Base-by-base conservation (phyloP, 345 rosid species). In the Gossypioides kirkii region DNA sequence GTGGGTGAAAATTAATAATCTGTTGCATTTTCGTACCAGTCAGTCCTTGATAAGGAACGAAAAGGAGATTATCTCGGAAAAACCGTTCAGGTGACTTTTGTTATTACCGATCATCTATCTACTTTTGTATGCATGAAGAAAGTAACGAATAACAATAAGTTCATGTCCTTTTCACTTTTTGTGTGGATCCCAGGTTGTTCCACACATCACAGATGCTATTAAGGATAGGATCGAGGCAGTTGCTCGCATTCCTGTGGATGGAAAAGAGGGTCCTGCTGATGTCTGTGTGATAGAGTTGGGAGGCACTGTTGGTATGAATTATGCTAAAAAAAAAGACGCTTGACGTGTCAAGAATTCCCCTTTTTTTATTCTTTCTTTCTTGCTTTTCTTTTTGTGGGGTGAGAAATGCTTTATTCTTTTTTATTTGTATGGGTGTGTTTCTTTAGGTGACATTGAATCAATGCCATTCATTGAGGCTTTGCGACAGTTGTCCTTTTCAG, bases 401-500 rank as follows among this genome's bases (percentile, higher is more conserved):
- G 10, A 32, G 71, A 69, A 69, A 65, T 65, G 26, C 45, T 71
- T 80, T n/a, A 58, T 50, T 16, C 43, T 18, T 10, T 20, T 42
- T 61, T 68, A 38, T 13, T 56, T 23, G 32, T 6, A 58, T 67
- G 58, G 53, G 32, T 72, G 32, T 56, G 32, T 56, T 73, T 63
- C 60, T 47, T 69, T 79, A 94, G 98, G 99, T 71, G 99, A 95
- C 83, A 95, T 95, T 67, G 99, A 95, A 82, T 91, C 97, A 25
- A 92, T 92, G 98, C 98, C 98, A 56, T 95, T 95, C 82, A 89
- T 95, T 7, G 99, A 95, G 87, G 99, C 99, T 59, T 84, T 95
- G 80, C 86, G 99, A 47, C 99, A 92, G 58, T 86, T 95, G 76
- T 95, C 97, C 26, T 95, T 89, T 84, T 87, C 87, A 10, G 97